A percentile compares a stretch with the other conserved stretches of the same genome.
These are phyloP conservation scores for Pseudevernia furfuracea DNA, from an alignment of 495 filamentous ascomycete species.

Conservation along the genomic window DNA sequence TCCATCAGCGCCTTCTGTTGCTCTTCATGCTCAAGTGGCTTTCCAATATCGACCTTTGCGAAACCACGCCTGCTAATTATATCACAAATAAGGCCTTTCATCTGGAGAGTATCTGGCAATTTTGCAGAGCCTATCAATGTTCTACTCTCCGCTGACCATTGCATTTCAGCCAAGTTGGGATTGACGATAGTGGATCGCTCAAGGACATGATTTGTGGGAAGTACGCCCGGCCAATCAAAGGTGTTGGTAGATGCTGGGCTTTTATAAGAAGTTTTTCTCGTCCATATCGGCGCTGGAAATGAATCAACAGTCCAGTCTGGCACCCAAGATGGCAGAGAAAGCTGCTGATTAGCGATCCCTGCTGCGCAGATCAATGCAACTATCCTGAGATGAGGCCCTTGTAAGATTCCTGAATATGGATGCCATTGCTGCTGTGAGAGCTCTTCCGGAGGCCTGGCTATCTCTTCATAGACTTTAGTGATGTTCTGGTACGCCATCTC, in stretches of 20 bases:
- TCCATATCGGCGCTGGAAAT: background rate
- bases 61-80: background rate
- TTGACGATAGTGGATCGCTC: background rate
- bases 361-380: constrained; percentile 2
- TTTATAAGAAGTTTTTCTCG: background rate
- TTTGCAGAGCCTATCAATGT: background rate
- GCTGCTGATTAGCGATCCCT: constrained; percentile 1
- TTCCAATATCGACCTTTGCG: background rate
- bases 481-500: background rate
- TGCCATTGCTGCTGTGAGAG: background rate
- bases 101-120: background rate
- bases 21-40: background rate
- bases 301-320: constrained; percentile 2
- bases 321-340: background rate
- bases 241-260: background rate
- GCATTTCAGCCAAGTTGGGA: background rate
- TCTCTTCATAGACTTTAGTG: background rate
- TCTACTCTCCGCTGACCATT: background rate
- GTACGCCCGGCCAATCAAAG: background rate
- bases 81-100: background rate
- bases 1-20: constrained; percentile 1
- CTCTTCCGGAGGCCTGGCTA: background rate
- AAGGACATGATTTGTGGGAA: background rate
- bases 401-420: background rate
- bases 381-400: background rate